These are phyloP conservation scores for Gastrolobium villosum DNA, from an alignment of 306 rosid species.

Conservation along the genomic window DNA sequence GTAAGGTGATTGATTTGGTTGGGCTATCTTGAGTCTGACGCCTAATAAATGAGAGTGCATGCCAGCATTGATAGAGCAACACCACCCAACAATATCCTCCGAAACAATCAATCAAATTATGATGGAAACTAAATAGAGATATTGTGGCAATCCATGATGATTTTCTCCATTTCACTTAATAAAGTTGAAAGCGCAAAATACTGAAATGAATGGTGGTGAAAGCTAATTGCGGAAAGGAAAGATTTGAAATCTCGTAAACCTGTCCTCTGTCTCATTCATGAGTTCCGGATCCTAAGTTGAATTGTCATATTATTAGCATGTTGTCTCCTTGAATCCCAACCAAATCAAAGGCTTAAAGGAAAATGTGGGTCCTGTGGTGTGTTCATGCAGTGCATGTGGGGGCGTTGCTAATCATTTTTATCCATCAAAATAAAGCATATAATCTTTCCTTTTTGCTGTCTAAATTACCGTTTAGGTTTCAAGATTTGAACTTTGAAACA, in stretches of 20 bases:
- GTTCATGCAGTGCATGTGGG: slow-evolving; percentile 33
- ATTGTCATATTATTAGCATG: slow-evolving; percentile 20
- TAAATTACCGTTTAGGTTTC: slow-evolving; percentile 10
- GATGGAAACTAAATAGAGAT: slow-evolving; percentile 2
- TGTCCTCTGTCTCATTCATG: slow-evolving; percentile 28
- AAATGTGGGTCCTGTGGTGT: slow-evolving; percentile 19
- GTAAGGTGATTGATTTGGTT: too few species aligned
- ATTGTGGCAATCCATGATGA: background rate
- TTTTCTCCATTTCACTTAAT: background rate
- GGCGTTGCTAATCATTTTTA: background rate
- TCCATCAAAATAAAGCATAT: background rate
- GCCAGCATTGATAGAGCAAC: too few species aligned
- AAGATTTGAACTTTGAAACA: slow-evolving; percentile 3
- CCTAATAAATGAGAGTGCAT: too few species aligned
- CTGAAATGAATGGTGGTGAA: slow-evolving; percentile 35
- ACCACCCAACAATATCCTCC: too few species aligned
- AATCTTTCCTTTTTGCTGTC: background rate
- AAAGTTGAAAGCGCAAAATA: background rate
- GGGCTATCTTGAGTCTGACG: too few species aligned
- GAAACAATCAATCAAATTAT: background rate
- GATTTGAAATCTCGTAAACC: slow-evolving; percentile 43
- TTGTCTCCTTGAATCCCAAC: slow-evolving; percentile 46
- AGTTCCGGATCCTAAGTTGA: slow-evolving; percentile 24
- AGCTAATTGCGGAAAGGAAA: slow-evolving; percentile 23
- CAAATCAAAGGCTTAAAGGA: slow-evolving; percentile 21